These are phyloP conservation scores for Colletotrichum cereale DNA, from an alignment of 2,329 filamentous ascomycete species.

Conservation along the genomic window DNA sequence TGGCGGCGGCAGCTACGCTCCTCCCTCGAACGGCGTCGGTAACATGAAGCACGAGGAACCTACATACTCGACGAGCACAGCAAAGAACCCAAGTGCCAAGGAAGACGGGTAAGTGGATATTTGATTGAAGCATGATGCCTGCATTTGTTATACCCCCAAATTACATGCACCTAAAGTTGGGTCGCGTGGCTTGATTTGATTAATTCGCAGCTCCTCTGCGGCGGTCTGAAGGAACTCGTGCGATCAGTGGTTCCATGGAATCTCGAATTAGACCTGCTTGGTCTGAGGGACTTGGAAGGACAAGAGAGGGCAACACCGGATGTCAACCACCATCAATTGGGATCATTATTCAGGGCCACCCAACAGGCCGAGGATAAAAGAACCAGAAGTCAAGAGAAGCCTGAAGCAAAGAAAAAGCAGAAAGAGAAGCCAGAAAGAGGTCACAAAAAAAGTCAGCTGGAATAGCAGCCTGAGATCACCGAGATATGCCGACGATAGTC, in stretches of 20 bases:
- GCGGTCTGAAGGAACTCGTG: conserved; percentile 26
- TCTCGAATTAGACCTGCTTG: conserved; percentile 25
- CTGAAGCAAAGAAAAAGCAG: conserved; percentile 31
- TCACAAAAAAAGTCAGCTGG: conserved; percentile 36
- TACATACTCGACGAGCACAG: conserved; percentile 46
- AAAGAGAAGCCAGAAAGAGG: conserved; percentile 41
- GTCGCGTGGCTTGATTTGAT: conserved; percentile 10
- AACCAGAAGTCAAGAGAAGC: conserved; percentile 34
- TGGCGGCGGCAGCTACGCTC: conserved; percentile 23
- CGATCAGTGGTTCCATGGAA: conserved; percentile 24
- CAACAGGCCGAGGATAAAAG: conserved; percentile 33
- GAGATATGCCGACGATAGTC: conserved; percentile 42
- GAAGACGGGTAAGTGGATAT: conserved; percentile 84
- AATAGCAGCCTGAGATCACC: conserved; percentile 40
- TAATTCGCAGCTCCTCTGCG: conserved; percentile 32
- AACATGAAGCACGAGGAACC: conserved; percentile 48
- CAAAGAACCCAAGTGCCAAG: conserved; percentile 78
- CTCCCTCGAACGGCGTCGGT: conserved; percentile 35
- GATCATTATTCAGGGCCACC: conserved; percentile 35
- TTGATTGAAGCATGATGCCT: conserved; percentile 40
- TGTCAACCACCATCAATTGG: conserved; percentile 17
- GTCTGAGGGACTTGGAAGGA: conserved; percentile 36
- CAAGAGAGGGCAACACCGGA: conserved; percentile 29
- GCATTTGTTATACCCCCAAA: conserved; percentile 19
- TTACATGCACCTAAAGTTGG: conserved; percentile 12